phyloP scores from a whole-genome alignment of 2,329 filamentous ascomycete species.

The Pseudogymnoascus sp. region DNA sequence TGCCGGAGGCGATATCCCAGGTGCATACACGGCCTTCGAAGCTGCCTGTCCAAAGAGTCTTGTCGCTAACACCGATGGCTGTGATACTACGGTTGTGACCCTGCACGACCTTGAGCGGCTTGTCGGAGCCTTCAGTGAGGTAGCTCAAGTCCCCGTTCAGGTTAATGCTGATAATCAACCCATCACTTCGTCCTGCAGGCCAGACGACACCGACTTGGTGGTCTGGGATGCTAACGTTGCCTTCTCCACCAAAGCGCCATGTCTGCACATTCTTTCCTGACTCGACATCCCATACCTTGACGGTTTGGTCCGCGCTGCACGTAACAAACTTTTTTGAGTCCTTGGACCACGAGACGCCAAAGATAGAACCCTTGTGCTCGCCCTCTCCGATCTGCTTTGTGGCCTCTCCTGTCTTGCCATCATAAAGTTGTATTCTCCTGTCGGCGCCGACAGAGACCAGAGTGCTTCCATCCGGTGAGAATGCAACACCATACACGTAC shows the following conservation, averaged over 20 bases:
- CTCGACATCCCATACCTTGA: slow-evolving; percentile 90
- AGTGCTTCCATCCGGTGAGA: slow-evolving; percentile 77
- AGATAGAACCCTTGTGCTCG: slow-evolving; percentile 89
- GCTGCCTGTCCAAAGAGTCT: slow-evolving; percentile 80
- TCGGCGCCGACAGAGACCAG: slow-evolving; percentile 92
- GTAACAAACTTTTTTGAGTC: slow-evolving; percentile 86
- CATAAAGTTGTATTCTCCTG: slow-evolving; percentile 85
- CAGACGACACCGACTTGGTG: slow-evolving; percentile 95
- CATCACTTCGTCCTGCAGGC: slow-evolving; percentile 75
- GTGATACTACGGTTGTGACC: slow-evolving; percentile 93
- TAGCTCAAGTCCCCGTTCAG: slow-evolving; percentile 88
- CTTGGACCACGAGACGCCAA: slow-evolving; percentile 81
- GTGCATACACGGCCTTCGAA: slow-evolving; percentile 81
- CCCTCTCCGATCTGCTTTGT: slow-evolving; percentile 71
- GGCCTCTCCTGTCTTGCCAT: slow-evolving; percentile 89
- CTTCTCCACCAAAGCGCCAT: slow-evolving; percentile 78
- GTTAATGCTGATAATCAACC: slow-evolving; percentile 82
- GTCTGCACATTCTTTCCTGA: slow-evolving; percentile 69
- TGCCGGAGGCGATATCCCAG: slow-evolving; percentile 71
- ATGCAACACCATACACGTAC: slow-evolving; percentile 81
- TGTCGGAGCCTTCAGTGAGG: slow-evolving; percentile 63
- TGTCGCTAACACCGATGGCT: slow-evolving; percentile 56
- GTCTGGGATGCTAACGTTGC: slow-evolving; percentile 63
- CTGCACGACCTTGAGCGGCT: slow-evolving; percentile 66
- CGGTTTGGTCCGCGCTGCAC: slow-evolving; percentile 87